phyloP scores from a whole-genome alignment of 75 land plant genomes.

The Cupressus sempervirens region DNA sequence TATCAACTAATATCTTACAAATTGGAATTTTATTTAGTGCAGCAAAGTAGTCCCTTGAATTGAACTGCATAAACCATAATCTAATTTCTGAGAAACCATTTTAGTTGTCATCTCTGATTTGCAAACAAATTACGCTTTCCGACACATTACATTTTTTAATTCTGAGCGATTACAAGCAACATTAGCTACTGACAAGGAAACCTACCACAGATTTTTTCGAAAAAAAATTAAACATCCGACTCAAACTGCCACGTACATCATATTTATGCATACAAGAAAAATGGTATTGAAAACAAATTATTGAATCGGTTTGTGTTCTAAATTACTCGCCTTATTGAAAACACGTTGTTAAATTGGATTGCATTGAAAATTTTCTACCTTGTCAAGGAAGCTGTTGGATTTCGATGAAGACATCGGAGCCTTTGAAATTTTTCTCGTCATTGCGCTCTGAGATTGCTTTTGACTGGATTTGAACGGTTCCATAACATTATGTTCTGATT shows the following conservation, averaged over 20 bases:
- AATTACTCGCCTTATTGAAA: slow-evolving; percentile 1
- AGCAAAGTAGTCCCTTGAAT: neutral
- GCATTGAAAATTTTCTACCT: neutral
- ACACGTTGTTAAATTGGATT: neutral
- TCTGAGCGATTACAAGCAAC: too few relatives aligned
- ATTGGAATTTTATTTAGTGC: neutral
- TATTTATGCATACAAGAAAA: neutral
- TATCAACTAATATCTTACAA: neutral
- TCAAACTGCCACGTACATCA: neutral
- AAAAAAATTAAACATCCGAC: too few relatives aligned
- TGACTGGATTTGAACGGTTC: neutral
- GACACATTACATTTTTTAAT: too few relatives aligned
- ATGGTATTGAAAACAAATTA: neutral
- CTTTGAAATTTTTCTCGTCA: neutral
- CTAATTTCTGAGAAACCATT: neutral
- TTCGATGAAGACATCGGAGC: neutral
- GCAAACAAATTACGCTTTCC: too few relatives aligned
- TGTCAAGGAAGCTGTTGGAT: slow-evolving; percentile 7
- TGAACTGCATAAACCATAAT: too few relatives aligned
- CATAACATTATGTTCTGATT: neutral
- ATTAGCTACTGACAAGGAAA: too few relatives aligned
- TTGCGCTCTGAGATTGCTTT: neutral
- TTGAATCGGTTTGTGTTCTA: neutral
- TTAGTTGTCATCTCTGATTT: neutral
- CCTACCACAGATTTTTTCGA: too few relatives aligned